Percentiles rank a stretch among this genome's conserved stretches.
Evolutionary conservation across 306 rosid genomes (phyloP).

Genomic region (Vigna reflexopilosa): DNA sequence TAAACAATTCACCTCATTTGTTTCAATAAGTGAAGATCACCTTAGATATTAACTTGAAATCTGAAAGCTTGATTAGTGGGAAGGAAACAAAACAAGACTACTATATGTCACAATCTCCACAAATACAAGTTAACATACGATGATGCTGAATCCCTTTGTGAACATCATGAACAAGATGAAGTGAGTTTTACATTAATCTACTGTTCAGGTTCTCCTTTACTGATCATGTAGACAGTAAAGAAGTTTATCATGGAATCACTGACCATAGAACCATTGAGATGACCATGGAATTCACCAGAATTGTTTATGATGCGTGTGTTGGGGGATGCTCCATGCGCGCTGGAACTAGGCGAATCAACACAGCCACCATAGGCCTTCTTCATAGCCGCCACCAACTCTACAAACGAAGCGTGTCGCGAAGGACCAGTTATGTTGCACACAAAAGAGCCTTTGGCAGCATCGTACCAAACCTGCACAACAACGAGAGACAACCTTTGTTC

Average conservation of each 20-base stretch:
- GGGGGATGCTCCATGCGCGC: background rate
- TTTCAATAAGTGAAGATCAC: too few species aligned
- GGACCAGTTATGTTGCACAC: conserved; percentile 13
- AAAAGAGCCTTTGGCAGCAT: background rate
- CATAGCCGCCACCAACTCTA: background rate
- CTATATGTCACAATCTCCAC: too few species aligned
- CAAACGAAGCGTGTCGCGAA: background rate
- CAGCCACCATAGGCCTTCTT: background rate
- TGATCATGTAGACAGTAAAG: background rate
- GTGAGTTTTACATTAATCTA: too few species aligned
- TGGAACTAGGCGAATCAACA: background rate
- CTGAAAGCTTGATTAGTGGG: too few species aligned
- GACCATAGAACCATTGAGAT: conserved; percentile 19
- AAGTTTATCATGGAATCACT: background rate
- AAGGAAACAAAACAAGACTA: too few species aligned
- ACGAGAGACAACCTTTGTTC: background rate
- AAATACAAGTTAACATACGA: too few species aligned
- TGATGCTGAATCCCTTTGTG: too few species aligned
- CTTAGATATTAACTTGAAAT: too few species aligned
- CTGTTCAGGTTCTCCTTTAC: too few species aligned
- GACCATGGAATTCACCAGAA: background rate
- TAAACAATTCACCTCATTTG: too few species aligned
- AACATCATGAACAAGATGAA: too few species aligned
- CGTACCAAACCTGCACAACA: background rate
- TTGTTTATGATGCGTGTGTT: conserved; percentile 13